Percentiles rank a stretch among this genome's conserved stretches.
Evolutionary conservation across 306 rosid genomes (phyloP).

Genomic region (Casuarina cunninghamiana): DNA sequence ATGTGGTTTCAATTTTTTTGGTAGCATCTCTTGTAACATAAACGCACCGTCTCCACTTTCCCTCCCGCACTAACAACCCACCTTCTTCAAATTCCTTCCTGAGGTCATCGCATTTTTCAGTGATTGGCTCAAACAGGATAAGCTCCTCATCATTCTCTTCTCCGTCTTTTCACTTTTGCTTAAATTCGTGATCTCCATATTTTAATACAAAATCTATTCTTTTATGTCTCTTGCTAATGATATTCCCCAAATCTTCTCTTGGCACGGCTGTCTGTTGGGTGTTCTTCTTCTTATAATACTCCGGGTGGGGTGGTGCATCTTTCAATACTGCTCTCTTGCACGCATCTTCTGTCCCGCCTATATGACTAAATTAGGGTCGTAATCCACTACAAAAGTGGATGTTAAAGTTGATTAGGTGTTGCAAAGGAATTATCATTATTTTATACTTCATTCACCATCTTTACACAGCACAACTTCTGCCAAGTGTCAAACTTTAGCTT

Average conservation of each 20-base stretch:
- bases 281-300: constrained; percentile 22
- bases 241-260: constrained; percentile 25
- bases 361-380: constrained; percentile 29
- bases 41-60: constrained; percentile 50
- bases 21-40: constrained; percentile 41
- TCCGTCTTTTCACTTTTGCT: constrained; percentile 7
- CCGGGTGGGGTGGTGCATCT: constrained; percentile 14
- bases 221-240: constrained; percentile 13
- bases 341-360: constrained; percentile 24
- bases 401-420: constrained; percentile 21
- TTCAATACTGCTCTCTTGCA: constrained; percentile 24
- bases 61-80: constrained; percentile 38
- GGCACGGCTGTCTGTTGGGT: constrained; percentile 13
- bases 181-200: constrained; percentile 3
- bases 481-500: background rate
- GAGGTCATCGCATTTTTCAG: constrained; percentile 32
- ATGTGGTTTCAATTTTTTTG: constrained; percentile 4
- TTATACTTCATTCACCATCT: background rate
- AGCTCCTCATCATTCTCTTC: constrained; percentile 34
- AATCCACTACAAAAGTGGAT: constrained; percentile 39
- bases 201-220: constrained; percentile 5
- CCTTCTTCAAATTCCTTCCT: constrained; percentile 29
- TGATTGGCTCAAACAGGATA: constrained; percentile 48
- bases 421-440: background rate
- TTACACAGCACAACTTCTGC: background rate